A percentile compares a stretch with the other conserved stretches of the same genome.
Conservation (phyloP, 1,284 basidiomycete genomes). For the Anthracocystis walkeri region DNA sequence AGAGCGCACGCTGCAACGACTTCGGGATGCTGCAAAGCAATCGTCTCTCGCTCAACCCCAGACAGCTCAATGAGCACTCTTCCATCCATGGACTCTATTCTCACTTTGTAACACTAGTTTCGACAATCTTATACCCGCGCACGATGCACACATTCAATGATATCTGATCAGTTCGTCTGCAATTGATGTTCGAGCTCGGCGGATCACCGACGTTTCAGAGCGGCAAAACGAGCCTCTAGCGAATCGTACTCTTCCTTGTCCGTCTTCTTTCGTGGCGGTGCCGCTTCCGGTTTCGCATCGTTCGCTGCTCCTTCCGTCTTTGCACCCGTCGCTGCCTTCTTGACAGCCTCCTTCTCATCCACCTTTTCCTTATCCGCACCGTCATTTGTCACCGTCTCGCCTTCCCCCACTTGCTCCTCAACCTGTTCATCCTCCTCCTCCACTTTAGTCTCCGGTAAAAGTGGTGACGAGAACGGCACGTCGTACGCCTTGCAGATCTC, state of each 20-base stretch:
- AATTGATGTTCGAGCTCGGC: background rate
- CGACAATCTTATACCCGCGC: constrained; percentile 15
- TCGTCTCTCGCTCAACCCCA: constrained; percentile 19
- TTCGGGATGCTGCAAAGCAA: constrained; percentile 24
- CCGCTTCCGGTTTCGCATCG: constrained; percentile 19
- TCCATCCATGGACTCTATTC: constrained; percentile 3
- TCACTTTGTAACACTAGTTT: constrained; percentile 11
- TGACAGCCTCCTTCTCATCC: constrained; percentile 11
- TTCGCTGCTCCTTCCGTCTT: constrained; percentile 11
- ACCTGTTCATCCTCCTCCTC: constrained; percentile 11
- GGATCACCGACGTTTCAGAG: constrained; percentile 40
- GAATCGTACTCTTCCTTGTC: constrained; percentile 47
- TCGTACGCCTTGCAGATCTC: constrained; percentile 64
- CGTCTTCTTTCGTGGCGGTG: constrained; percentile 25
- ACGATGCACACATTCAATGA: no score
- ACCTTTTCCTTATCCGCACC: background rate
- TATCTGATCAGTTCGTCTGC: background rate
- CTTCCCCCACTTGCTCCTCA: constrained; percentile 9
- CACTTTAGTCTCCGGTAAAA: constrained; percentile 38
- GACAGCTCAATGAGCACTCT: constrained; percentile 13
- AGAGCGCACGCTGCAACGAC: constrained; percentile 24
- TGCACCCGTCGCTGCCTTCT: background rate
- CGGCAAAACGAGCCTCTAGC: constrained; percentile 52
- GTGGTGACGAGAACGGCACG: constrained; percentile 49
- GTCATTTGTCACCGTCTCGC: constrained; percentile 10